phyloP scores from a whole-genome alignment of 495 filamentous ascomycete species.

The Daldinia grandis region DNA sequence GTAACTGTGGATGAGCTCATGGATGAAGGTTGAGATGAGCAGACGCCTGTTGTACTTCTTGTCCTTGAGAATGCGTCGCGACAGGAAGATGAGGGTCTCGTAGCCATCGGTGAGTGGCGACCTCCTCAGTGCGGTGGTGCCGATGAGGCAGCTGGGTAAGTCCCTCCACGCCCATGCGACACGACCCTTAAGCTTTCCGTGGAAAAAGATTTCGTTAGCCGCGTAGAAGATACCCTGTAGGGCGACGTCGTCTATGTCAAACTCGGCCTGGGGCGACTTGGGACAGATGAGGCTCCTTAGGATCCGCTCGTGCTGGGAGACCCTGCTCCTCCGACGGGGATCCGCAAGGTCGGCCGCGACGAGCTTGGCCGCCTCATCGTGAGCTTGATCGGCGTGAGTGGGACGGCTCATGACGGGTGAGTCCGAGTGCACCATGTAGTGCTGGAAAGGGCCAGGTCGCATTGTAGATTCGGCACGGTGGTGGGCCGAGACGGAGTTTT shows the following conservation, averaged over 20 bases:
- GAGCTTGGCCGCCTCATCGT: slow-evolving; percentile 51
- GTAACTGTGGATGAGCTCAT: slow-evolving; percentile 67
- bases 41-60: slow-evolving; percentile 58
- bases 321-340: slow-evolving; percentile 51
- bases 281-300: slow-evolving; percentile 59
- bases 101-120: slow-evolving; percentile 52
- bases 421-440: slow-evolving; percentile 32
- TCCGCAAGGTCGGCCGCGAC: slow-evolving; percentile 53
- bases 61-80: slow-evolving; percentile 57
- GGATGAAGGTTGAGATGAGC: slow-evolving; percentile 65
- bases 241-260: slow-evolving; percentile 59
- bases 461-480: slow-evolving; percentile 14
- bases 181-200: slow-evolving; percentile 55
- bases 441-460: slow-evolving; percentile 16
- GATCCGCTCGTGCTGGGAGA: slow-evolving; percentile 60
- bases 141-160: slow-evolving; percentile 55
- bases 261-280: slow-evolving; percentile 46
- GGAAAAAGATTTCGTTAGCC: slow-evolving; percentile 64
- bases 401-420: slow-evolving; percentile 17
- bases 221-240: slow-evolving; percentile 60
- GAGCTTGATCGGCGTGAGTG: slow-evolving; percentile 27
- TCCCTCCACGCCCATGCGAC: slow-evolving; percentile 63
- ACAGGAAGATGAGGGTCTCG: slow-evolving; percentile 65
- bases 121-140: slow-evolving; percentile 61
- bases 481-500: slow-evolving; percentile 15